Base-by-base conservation (phyloP, 2,329 filamentous ascomycete genomes). In the Daldinia eschscholtzii region DNA sequence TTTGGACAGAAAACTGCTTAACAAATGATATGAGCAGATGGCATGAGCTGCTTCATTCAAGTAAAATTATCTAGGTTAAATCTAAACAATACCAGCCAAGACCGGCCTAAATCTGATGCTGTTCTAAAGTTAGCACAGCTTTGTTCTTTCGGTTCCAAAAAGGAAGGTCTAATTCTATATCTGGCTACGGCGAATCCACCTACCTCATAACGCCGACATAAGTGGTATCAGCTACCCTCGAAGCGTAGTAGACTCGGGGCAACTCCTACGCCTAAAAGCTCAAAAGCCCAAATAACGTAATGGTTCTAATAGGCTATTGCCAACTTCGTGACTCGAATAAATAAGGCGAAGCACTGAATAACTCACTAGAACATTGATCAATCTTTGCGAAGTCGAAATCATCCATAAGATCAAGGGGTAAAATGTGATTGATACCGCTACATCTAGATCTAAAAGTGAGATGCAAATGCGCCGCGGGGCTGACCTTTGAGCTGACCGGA, bases 151-250 rank as follows among this genome's bases (percentile, higher is more conserved):
- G 18, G 15, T n/a, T 52, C 26, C 6, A 33, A 52, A 52, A 18
- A 7, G 46, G 46, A 52, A 52, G 46, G 46, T 52, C 46, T 30
- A 30, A 3, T 52, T 52, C 46, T 52, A 52, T 52, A 52, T 52
- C 46, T n/a, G 28, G 46, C 26, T 30, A n/a, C 28, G 2, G 28
- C 46, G 26, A 52, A 52, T 33, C 46, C 46, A 52, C 46, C 15
- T 33, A 52, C 46, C 46, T 52, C 13, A 52, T 30, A 52, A 18
- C 26, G 26, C 26, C 46, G 2, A 18, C 13, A 9, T 7, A 18
- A 52, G 12, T 33, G n/a, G 46, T 52, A 33, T n/a, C 15, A 12
- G 46, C 46, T 33, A 52, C 46, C 46, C 46, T 52, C 15, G 13
- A 33, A 52, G 28, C 6, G 28, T 52, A 18, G 46, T 33, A 52